These are phyloP conservation scores for Aspergillus fructus DNA, from an alignment of 2,329 filamentous ascomycete species.

Conservation along the genomic window DNA sequence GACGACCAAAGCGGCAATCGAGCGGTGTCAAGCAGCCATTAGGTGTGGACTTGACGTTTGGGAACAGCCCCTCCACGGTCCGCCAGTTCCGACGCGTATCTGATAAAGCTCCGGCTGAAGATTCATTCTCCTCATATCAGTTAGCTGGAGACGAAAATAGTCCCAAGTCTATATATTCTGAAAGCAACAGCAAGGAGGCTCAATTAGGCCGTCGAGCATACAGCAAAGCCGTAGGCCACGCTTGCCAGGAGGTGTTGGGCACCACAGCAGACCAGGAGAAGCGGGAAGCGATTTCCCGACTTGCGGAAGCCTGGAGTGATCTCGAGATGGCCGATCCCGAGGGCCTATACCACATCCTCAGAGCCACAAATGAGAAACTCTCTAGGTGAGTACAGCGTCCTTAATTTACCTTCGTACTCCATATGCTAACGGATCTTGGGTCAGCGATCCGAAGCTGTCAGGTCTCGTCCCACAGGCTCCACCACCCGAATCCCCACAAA, in stretches of 20 bases:
- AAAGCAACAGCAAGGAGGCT: slow-evolving; percentile 69
- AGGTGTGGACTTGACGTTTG: slow-evolving; percentile 87
- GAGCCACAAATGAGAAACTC: slow-evolving; percentile 71
- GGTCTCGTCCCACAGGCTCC: slow-evolving; percentile 37
- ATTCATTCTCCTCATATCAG: slow-evolving; percentile 24
- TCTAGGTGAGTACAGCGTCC: slow-evolving; percentile 41
- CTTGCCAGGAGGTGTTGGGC: slow-evolving; percentile 82
- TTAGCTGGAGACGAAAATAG: slow-evolving; percentile 41
- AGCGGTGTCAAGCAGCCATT: slow-evolving; percentile 71
- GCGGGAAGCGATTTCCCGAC: slow-evolving; percentile 75
- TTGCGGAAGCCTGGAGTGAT: slow-evolving; percentile 81
- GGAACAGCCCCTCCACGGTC: slow-evolving; percentile 88
- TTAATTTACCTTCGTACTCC: neutral
- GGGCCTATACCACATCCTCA: slow-evolving; percentile 81
- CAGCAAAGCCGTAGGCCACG: slow-evolving; percentile 75
- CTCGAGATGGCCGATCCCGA: slow-evolving; percentile 88
- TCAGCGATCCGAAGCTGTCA: slow-evolving; percentile 41
- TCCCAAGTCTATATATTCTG: slow-evolving; percentile 36
- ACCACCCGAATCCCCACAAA: slow-evolving; percentile 44
- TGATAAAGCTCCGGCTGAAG: slow-evolving; percentile 53
- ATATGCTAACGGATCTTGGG: slow-evolving; percentile 16
- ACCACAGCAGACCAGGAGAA: slow-evolving; percentile 70
- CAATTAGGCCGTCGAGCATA: slow-evolving; percentile 79
- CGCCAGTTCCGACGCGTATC: slow-evolving; percentile 89
- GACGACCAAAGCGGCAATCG: slow-evolving; percentile 42